These are phyloP conservation scores for Asterella californica DNA, from an alignment of 225 moss, liverwort and hornwort genomes.

Conservation along the genomic window DNA sequence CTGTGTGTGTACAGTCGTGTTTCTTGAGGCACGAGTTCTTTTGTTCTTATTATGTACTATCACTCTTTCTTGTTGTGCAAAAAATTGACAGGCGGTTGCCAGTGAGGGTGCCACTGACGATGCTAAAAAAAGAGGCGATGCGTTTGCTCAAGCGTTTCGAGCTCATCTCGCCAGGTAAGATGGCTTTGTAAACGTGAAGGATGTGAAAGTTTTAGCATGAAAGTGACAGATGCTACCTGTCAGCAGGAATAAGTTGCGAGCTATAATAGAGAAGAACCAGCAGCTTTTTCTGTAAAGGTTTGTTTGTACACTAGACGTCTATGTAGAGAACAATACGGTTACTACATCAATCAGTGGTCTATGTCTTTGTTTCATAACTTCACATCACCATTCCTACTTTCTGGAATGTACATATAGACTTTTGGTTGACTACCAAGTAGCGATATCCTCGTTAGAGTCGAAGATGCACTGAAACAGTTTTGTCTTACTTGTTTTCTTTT, in stretches of 20 bases:
- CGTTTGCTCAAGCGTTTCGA: slow-evolving; percentile 87
- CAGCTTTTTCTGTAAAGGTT: too few species aligned
- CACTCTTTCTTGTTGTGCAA: not conserved
- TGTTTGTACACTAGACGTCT: too few species aligned
- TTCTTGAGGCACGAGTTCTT: not conserved
- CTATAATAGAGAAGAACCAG: too few species aligned
- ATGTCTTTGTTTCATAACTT: too few species aligned
- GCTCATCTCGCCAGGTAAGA: slow-evolving; percentile 81
- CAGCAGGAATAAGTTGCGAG: not conserved
- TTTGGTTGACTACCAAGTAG: too few species aligned
- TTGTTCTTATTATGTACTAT: not conserved
- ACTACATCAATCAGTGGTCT: too few species aligned
- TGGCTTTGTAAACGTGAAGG: too few species aligned
- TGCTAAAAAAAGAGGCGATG: slow-evolving; percentile 81
- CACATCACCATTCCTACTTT: too few species aligned
- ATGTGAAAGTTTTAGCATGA: too few species aligned
- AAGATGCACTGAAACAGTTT: not conserved
- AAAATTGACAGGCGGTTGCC: slow-evolving; percentile 60
- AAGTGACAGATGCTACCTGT: not conserved
- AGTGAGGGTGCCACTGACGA: slow-evolving; percentile 84
- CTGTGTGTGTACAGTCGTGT: not conserved
- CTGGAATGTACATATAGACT: too few species aligned
- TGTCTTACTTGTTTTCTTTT: not conserved
- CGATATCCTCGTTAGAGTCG: not conserved
- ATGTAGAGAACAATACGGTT: too few species aligned